Percentiles rank a stretch among this genome's conserved stretches.
Evolutionary conservation across 2,329 filamentous ascomycete species (phyloP).

Genomic region (Pseudogymnoascus sp.): DNA sequence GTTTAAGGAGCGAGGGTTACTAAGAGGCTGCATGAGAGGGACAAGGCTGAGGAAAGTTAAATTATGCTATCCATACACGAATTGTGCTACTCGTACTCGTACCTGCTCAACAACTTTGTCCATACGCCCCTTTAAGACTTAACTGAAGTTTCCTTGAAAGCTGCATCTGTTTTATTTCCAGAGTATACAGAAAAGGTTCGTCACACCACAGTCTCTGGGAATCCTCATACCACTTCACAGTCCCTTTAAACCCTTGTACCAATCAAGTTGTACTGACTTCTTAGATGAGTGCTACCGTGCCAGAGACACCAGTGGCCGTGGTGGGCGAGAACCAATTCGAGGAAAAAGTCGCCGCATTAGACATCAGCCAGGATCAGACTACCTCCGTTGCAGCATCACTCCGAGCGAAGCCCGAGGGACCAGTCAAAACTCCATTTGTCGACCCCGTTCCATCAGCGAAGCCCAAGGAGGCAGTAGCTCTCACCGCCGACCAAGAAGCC

Average conservation of each 20-base stretch:
- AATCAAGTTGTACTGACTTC: background rate
- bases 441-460: slow-evolving; percentile 38
- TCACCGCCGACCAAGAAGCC: slow-evolving; percentile 68
- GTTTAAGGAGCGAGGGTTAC: background rate
- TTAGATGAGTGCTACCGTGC: background rate
- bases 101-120: background rate
- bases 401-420: slow-evolving; percentile 27
- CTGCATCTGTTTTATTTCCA: background rate
- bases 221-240: background rate
- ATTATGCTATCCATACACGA: background rate
- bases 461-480: slow-evolving; percentile 36
- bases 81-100: slow-evolving; percentile 6
- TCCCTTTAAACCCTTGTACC: background rate
- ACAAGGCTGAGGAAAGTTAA: slow-evolving; percentile 9
- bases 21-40: background rate
- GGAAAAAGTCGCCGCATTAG: slow-evolving; percentile 2
- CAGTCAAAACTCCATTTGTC: slow-evolving; percentile 33
- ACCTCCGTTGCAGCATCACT: slow-evolving; percentile 17
- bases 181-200: slow-evolving; percentile 1
- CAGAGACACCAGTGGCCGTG: background rate
- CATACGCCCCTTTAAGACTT: background rate
- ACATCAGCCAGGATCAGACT: background rate
- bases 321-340: slow-evolving; percentile 2
- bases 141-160: background rate
- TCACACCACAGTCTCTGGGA: background rate